Evolutionary conservation across 306 rosid species (phyloP), one percentile per base, ranked within the genome.

Genomic region (Prunus padus): DNA sequence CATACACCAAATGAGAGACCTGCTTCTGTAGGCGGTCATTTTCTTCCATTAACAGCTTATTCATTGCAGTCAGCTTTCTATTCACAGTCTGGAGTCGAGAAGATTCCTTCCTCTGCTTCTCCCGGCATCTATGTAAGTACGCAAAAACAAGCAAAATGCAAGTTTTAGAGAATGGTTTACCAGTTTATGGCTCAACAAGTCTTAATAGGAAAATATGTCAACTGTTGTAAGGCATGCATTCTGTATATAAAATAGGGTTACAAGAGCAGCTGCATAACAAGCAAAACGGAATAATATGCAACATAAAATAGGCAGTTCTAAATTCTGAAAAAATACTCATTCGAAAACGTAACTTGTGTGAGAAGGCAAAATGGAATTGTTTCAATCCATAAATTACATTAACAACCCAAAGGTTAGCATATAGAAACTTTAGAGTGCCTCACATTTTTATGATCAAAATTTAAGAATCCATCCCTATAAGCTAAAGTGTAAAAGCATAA

Each of bases 1-100:
- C 96, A 67, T 92, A 95, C 4, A 95, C 98, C 83, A 95, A 77
- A 19, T 92, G 98, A 0, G 98, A 95, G 55, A 95, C 98, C 79
- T 95, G 98, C 87, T 95, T 95, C 96, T 95, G 98, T 52, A 95
- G 54, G 44, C 98, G 98, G 83, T 95, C 98, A 82, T 95, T 95
- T 79, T 95, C 98, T 81, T 95, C 98, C 98, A 95, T 95, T 28
- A 95, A 77, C 73, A 95, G 74, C 74, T 95, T 95, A 80, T 95
- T 95, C 98, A 95, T 92, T 0, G 98, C 96, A 82, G 81, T 66
- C 56, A 95, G 84, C 87, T 95, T 95, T 52, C 93, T 86, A 54
- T 95, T 92, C 78, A 95, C 98, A 2, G 97, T 92, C 83, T 90
- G 96, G 78, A 95, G 83, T 2, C 96, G 96, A 16, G 93, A 92